Evolutionary conservation across 1,284 basidiomycete genomes (phyloP).

Genomic region (Taiwanofungus camphoratus): DNA sequence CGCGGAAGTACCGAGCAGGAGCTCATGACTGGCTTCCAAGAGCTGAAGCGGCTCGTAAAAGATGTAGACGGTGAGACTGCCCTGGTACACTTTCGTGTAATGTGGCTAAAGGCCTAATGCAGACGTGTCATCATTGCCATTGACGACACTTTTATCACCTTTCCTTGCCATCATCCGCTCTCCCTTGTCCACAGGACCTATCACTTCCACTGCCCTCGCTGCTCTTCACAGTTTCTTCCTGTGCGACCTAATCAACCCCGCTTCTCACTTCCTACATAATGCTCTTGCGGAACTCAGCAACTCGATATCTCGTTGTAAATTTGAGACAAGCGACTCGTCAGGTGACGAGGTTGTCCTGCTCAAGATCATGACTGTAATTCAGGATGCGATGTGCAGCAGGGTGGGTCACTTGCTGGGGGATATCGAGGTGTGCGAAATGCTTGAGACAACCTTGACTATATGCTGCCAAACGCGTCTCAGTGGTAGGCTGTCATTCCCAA

Average conservation of each 20-base stretch:
- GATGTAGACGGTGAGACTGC: slow-evolving; percentile 78
- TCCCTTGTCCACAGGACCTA: slow-evolving; percentile 88
- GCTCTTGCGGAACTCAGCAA: slow-evolving; percentile 84
- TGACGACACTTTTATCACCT: slow-evolving; percentile 68
- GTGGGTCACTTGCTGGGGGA: slow-evolving; percentile 77
- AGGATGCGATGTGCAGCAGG: slow-evolving; percentile 71
- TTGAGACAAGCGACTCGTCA: slow-evolving; percentile 93
- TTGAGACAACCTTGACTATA: slow-evolving; percentile 96
- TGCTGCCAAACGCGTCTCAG: slow-evolving; percentile 95
- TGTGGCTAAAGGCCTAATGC: not conserved
- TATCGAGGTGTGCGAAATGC: slow-evolving; percentile 95
- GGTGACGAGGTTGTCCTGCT: slow-evolving; percentile 95
- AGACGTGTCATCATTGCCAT: slow-evolving; percentile 57
- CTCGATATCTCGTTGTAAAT: slow-evolving; percentile 93
- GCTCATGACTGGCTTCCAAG: slow-evolving; percentile 87
- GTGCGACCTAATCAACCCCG: slow-evolving; percentile 63
- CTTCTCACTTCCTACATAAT: slow-evolving; percentile 46
- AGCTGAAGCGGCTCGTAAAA: slow-evolving; percentile 73
- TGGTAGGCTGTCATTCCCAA: slow-evolving; percentile 48
- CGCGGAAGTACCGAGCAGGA: slow-evolving; percentile 62
- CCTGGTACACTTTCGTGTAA: slow-evolving; percentile 22
- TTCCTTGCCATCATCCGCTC: slow-evolving; percentile 95
- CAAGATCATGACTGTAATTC: slow-evolving; percentile 88
- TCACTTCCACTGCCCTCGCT: slow-evolving; percentile 85
- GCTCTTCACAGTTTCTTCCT: slow-evolving; percentile 86